These are phyloP conservation scores for Nakaseomyces sp. DNA, from an alignment of 1,139 yeast species.

Conservation along the genomic window DNA sequence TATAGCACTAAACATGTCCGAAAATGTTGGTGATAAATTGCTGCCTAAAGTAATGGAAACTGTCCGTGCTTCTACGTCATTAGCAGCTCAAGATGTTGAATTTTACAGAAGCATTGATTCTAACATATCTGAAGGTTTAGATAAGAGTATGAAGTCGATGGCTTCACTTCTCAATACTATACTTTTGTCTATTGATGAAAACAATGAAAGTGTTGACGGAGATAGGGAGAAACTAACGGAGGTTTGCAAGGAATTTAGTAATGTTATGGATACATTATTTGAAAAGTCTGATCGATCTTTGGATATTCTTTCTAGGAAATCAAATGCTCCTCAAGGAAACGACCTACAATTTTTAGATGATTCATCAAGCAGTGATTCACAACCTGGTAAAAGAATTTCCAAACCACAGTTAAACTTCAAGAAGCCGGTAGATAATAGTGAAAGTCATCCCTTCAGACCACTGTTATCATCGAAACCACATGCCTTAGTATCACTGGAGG, in stretches of 20 bases:
- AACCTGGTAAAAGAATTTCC: conserved; percentile 31
- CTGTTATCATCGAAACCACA: conserved; percentile 63
- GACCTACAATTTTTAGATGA: conserved; percentile 45
- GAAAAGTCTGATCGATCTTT: conserved; percentile 67
- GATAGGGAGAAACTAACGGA: conserved; percentile 40
- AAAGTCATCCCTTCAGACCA: conserved; percentile 68
- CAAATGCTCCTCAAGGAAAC: conserved; percentile 12
- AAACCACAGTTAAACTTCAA: conserved; percentile 71
- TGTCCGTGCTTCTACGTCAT: conserved; percentile 60
- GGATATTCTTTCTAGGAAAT: conserved; percentile 36
- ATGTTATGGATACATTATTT: conserved; percentile 57
- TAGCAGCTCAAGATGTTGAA: conserved; percentile 72
- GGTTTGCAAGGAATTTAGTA: conserved; percentile 57
- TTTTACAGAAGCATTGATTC: conserved; percentile 66
- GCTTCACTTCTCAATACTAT: conserved; percentile 48
- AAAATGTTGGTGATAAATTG: too few species aligned
- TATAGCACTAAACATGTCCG: too few species aligned
- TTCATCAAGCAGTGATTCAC: conserved; percentile 20
- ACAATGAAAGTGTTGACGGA: conserved; percentile 27
- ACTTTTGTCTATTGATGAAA: conserved; percentile 38
- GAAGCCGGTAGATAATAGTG: conserved; percentile 57
- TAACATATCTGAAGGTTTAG: conserved; percentile 38
- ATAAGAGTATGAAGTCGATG: conserved; percentile 38
- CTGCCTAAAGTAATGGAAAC: conserved; percentile 41
- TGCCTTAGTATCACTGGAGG: conserved; percentile 47